Conservation (phyloP, 2,329 filamentous ascomycete genomes). For the Hypoxylon sp. region DNA sequence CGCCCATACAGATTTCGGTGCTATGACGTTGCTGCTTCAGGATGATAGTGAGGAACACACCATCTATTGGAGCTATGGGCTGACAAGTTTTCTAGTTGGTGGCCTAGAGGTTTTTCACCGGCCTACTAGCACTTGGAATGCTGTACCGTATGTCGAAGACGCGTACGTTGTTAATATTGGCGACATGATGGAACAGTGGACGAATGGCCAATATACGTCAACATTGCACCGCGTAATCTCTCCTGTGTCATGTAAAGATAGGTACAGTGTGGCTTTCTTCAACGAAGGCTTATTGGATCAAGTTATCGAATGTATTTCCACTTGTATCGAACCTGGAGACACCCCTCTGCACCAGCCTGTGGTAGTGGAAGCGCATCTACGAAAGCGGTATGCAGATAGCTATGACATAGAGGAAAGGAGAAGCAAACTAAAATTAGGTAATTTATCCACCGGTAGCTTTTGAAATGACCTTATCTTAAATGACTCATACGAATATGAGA, state of each 20-base stretch:
- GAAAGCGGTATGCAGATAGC: conserved; percentile 41
- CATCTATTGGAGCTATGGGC: background rate
- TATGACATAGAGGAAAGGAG: conserved; percentile 15
- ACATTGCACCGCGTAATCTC: conserved; percentile 54
- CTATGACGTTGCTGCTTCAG: conserved; percentile 49
- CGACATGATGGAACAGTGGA: conserved; percentile 53
- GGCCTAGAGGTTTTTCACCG: conserved; percentile 46
- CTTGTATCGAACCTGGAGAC: conserved; percentile 54
- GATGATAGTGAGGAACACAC: conserved; percentile 38
- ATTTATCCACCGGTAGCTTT: too few species aligned
- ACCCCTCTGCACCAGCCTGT: conserved; percentile 53
- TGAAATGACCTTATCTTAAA: too few species aligned
- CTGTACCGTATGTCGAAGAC: conserved; percentile 40
- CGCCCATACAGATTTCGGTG: conserved; percentile 50
- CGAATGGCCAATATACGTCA: conserved; percentile 52
- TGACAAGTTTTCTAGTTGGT: conserved; percentile 37
- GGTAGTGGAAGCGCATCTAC: conserved; percentile 54
- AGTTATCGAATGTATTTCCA: conserved; percentile 56
- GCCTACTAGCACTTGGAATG: conserved; percentile 42
- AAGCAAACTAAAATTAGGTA: background rate
- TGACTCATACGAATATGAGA: too few species aligned
- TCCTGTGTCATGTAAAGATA: conserved; percentile 45
- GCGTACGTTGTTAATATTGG: conserved; percentile 52
- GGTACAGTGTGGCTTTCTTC: conserved; percentile 55
- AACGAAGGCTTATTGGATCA: conserved; percentile 54